Conservation (phyloP, 257 asterid species). For the Gardenia jasminoides region DNA sequence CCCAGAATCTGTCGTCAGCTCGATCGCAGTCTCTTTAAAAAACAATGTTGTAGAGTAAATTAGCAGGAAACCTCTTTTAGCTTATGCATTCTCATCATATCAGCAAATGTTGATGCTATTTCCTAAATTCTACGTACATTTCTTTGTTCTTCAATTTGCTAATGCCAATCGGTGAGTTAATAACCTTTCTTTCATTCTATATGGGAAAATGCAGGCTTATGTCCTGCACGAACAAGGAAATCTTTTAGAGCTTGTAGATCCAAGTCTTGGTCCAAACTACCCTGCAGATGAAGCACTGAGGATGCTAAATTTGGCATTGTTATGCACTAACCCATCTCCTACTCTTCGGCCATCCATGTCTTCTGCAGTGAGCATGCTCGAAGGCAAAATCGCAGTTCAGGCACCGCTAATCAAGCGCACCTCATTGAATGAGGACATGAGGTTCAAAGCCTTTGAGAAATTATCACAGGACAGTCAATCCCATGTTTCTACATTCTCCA, state of each 20-base stretch:
- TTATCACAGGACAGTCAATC: conserved; percentile 73
- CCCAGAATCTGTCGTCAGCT: too few species aligned
- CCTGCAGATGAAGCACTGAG: conserved; percentile 56
- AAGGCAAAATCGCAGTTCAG: conserved; percentile 70
- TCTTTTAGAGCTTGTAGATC: conserved; percentile 82
- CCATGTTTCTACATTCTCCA: conserved; percentile 38
- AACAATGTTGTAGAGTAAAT: background rate
- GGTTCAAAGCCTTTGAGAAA: conserved; percentile 67
- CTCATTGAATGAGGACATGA: conserved; percentile 32
- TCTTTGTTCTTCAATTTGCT: background rate
- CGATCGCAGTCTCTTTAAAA: background rate
- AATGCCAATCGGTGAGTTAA: background rate
- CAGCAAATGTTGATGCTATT: background rate
- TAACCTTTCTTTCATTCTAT: background rate
- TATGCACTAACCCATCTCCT: conserved; percentile 80
- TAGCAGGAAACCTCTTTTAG: background rate
- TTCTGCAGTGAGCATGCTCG: conserved; percentile 78
- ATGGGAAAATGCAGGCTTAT: conserved; percentile 54
- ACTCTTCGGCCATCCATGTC: conserved; percentile 81
- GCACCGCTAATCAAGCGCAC: conserved; percentile 65
- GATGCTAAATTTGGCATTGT: conserved; percentile 61
- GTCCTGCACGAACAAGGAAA: conserved; percentile 85
- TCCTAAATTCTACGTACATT: background rate
- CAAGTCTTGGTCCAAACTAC: conserved; percentile 53
- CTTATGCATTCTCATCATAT: background rate